These are phyloP conservation scores for Cladophialophora bantiana DNA, from an alignment of 2,329 filamentous ascomycete genomes.

Conservation along the genomic window DNA sequence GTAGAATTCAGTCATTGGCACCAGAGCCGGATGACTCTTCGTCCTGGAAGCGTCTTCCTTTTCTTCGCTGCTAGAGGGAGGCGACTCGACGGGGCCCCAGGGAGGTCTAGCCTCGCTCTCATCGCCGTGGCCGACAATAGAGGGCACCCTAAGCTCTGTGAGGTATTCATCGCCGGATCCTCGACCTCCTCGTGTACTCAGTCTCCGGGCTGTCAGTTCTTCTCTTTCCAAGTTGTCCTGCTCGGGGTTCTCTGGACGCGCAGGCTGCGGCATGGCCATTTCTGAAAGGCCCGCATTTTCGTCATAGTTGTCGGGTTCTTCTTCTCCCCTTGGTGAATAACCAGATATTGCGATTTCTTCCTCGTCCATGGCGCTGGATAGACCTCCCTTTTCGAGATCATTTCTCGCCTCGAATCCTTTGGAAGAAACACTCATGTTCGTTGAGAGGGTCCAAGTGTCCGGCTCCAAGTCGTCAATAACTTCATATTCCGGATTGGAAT, in stretches of 20 bases:
- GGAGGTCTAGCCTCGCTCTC: not conserved
- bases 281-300: constrained; percentile 10
- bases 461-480: not conserved
- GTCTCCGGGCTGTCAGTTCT: not conserved
- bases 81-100: not conserved
- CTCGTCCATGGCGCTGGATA: not conserved
- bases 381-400: not conserved
- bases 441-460: not conserved
- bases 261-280: constrained; percentile 16
- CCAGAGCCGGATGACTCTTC: not conserved
- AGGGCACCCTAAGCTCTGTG: constrained; percentile 14
- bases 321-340: not conserved
- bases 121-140: not conserved
- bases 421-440: not conserved
- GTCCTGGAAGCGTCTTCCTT: not conserved
- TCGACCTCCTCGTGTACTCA: not conserved
- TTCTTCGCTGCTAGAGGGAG: not conserved
- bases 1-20: constrained; percentile 28
- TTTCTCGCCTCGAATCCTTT: not conserved
- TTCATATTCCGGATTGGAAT: not conserved
- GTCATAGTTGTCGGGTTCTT: constrained; percentile 2
- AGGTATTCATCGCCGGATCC: not conserved
- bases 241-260: constrained; percentile 1
- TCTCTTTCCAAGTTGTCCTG: constrained; percentile 11
- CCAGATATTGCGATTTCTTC: not conserved